phyloP scores from a whole-genome alignment of 768 basidiomycete genomes.

The Tricholoma furcatifolium region DNA sequence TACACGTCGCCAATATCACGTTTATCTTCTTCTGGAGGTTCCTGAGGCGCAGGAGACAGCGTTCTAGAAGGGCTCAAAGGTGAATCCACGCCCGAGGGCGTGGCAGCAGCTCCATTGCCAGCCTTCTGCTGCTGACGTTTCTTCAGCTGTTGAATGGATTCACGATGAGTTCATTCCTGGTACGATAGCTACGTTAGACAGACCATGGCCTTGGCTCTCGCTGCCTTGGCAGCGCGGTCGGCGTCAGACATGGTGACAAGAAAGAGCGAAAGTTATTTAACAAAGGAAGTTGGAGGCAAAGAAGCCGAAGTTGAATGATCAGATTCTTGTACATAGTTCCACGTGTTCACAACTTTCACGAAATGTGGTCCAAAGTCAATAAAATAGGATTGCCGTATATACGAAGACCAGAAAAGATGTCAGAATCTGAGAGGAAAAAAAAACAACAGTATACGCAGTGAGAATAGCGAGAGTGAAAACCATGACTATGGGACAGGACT shows the following conservation, averaged over 20 bases:
- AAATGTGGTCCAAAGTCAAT: conserved; percentile 12
- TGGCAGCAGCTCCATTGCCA: conserved; percentile 31
- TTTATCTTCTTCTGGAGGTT: conserved; percentile 42
- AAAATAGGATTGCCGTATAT: conserved; percentile 46
- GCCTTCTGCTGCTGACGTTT: conserved; percentile 77
- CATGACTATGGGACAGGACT: conserved; percentile 24
- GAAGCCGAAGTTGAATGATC: background rate
- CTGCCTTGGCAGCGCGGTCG: conserved; percentile 79
- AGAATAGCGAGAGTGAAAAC: conserved; percentile 21
- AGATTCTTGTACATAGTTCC: background rate
- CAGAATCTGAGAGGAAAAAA: conserved; percentile 32
- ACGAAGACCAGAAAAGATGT: conserved; percentile 35
- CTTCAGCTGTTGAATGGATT: conserved; percentile 55
- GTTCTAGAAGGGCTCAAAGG: conserved; percentile 38
- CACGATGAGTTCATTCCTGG: conserved; percentile 2
- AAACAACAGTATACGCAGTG: conserved; percentile 29
- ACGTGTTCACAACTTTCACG: background rate
- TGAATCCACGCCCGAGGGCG: conserved; percentile 34
- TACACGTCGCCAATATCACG: conserved; percentile 66
- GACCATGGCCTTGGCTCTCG: conserved; percentile 83
- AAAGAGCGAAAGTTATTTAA: background rate
- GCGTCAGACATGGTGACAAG: conserved; percentile 54
- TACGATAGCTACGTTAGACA: conserved; percentile 18
- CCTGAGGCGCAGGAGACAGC: conserved; percentile 51
- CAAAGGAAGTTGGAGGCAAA: no score